Conservation (phyloP, 306 rosid species). For the Quercus mongolica region DNA sequence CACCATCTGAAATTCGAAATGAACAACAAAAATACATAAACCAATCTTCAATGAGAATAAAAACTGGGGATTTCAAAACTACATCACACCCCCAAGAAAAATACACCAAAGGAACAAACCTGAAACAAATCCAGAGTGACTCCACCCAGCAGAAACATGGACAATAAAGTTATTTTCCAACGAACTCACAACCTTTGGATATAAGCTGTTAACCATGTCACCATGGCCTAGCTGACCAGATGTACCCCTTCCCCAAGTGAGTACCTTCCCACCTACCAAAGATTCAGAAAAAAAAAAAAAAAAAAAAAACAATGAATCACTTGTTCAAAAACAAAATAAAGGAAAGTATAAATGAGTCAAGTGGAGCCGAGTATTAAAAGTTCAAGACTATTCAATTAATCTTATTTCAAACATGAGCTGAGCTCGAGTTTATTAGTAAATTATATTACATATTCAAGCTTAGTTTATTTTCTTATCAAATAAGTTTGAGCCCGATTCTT, state of each 20-base stretch:
- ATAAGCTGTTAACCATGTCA: constrained; percentile 38
- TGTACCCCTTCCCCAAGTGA: constrained; percentile 89
- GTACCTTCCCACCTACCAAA: constrained; percentile 60
- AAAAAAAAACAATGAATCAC: background rate
- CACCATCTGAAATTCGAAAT: constrained; percentile 41
- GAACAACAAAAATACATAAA: background rate
- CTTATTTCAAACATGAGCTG: too few species aligned
- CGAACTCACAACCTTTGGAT: constrained; percentile 53
- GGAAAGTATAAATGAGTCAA: too few species aligned
- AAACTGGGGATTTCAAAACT: background rate
- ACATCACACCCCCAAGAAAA: background rate
- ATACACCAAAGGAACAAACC: constrained; percentile 31
- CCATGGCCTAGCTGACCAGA: constrained; percentile 85
- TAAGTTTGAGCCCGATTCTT: too few species aligned
- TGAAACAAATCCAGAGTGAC: constrained; percentile 93
- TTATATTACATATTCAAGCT: too few species aligned
- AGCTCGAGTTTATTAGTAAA: too few species aligned
- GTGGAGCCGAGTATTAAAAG: too few species aligned
- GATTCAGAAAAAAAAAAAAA: background rate
- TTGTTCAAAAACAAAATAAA: background rate
- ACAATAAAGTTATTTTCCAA: constrained; percentile 47
- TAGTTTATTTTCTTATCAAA: too few species aligned
- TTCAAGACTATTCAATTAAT: too few species aligned
- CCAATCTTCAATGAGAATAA: constrained; percentile 1
- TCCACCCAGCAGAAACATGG: constrained; percentile 89